Evolutionary conservation across 106 monocot species (phyloP), one percentile per base, ranked within the genome.

Genomic region (Dendrobium chrysotoxum): DNA sequence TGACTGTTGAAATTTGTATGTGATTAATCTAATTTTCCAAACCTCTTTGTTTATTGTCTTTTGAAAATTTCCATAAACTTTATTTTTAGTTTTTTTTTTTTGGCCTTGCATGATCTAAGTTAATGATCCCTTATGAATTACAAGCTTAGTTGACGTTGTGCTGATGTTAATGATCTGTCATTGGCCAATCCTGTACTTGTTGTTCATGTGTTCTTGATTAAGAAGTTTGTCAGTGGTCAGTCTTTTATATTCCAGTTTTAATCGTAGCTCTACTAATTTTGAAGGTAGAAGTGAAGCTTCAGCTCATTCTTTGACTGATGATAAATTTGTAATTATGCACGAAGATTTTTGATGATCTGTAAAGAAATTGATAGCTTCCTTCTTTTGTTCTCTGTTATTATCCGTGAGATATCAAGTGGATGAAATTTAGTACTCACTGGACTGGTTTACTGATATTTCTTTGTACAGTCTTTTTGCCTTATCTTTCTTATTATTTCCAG

Each of bases 401-500:
- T 31, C 28, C 35, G 13, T 11, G 28, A 70, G 35, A 70, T 70
- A 16, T 35, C 17, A 10, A 35, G n/a, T 3, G 11, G 38, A 70
- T 28, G 70, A 70, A 35, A 70, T 70, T 28, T 31, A 11, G 35
- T 61, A 23, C 1, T 70, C 35, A 70, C 35, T 7, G 28, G 68
- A 68, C 30, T 68, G 1, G 23, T 35, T 70, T 70, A 61, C 70
- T 70, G 31, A 70, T 35, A 2, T 35, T 16, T 16, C 5, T n/a
- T n/a, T n/a, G n/a, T n/a, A 6, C 4, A 26, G 47, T 0, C 5
- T 76, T 28, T 5, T 12, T 75, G 76, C 46, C 20, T 70, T 74
- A 28, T 47, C n/a, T 53, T 40, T 79, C 64, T 21, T 21, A 65
- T 4, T 25, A 23, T 61, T 28, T 86, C 54, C 82, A 98, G 95